phyloP scores from a whole-genome alignment of 805 yeast species.

The Naumovozyma baii region DNA sequence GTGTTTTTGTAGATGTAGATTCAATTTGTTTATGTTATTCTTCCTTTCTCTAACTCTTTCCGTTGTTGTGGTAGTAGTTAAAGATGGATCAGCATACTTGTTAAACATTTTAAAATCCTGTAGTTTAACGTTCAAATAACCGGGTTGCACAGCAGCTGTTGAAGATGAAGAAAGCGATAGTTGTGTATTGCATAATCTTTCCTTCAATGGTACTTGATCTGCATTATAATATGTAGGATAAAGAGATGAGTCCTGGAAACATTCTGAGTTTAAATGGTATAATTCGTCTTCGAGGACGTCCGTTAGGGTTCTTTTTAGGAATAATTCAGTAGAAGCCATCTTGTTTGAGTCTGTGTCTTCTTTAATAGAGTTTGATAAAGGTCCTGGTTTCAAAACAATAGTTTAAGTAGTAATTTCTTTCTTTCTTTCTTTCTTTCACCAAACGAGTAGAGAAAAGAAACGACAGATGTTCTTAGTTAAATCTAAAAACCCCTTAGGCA shows the following conservation, averaged over 20 bases:
- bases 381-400: too few relatives aligned
- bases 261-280: slow-evolving; percentile 12
- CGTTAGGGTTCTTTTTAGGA: slow-evolving; percentile 25
- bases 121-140: slow-evolving; percentile 1
- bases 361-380: neutral
- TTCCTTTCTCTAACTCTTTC: neutral
- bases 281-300: slow-evolving; percentile 29
- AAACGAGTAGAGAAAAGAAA: too few relatives aligned
- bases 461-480: too few relatives aligned
- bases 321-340: slow-evolving; percentile 15
- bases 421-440: too few relatives aligned
- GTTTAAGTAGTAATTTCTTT: too few relatives aligned
- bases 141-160: slow-evolving; percentile 17
- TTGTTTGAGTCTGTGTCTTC: neutral
- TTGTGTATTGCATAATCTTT: slow-evolving; percentile 3
- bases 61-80: slow-evolving; percentile 22
- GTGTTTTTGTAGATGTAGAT: neutral
- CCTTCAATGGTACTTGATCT: slow-evolving; percentile 10
- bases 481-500: too few relatives aligned
- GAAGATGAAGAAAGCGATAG: slow-evolving; percentile 4
- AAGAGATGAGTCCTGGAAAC: neutral
- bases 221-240: neutral
- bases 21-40: neutral
- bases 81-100: slow-evolving; percentile 28
- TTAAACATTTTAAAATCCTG: slow-evolving; percentile 14